Evolutionary conservation across 1,284 basidiomycete species (phyloP).

Genomic region (Coniophora puteana): DNA sequence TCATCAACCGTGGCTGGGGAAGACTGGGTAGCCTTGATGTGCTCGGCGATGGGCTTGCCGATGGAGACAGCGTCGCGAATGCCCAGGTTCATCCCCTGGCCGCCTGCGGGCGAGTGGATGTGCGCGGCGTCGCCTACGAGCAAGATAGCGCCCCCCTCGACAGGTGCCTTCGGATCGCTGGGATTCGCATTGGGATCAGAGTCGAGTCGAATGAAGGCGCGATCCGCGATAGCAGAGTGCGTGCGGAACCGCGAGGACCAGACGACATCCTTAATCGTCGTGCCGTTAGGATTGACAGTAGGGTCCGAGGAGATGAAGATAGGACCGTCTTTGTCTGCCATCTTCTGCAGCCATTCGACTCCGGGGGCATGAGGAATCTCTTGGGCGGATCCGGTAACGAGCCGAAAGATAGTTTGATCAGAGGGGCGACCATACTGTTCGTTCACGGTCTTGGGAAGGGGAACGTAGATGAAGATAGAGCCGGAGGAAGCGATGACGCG

Average conservation of each 20-base stretch:
- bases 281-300: constrained; percentile 23
- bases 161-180: constrained; percentile 4
- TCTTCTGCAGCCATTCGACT: constrained; percentile 31
- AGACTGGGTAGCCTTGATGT: constrained; percentile 2
- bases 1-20: neutral
- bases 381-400: constrained; percentile 18
- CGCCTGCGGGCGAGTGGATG: constrained; percentile 40
- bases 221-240: constrained; percentile 35
- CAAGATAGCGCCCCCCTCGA: constrained; percentile 24
- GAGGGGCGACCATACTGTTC: constrained; percentile 14
- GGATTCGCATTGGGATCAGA: constrained; percentile 1
- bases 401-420: constrained; percentile 20
- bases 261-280: constrained; percentile 27
- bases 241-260: constrained; percentile 35
- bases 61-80: constrained; percentile 38
- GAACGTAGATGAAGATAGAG: constrained; percentile 23
- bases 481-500: constrained; percentile 14
- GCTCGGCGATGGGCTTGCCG: constrained; percentile 20
- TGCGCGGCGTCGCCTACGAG: constrained; percentile 43
- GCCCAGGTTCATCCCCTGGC: constrained; percentile 43
- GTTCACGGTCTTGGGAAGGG: constrained; percentile 3
- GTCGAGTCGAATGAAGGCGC: constrained; percentile 24
- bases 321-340: constrained; percentile 28
- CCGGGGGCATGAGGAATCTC: constrained; percentile 29
- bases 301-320: constrained; percentile 24